Base-by-base conservation (phyloP, 2,329 filamentous ascomycete species). In the Talaromyces rugulosus region DNA sequence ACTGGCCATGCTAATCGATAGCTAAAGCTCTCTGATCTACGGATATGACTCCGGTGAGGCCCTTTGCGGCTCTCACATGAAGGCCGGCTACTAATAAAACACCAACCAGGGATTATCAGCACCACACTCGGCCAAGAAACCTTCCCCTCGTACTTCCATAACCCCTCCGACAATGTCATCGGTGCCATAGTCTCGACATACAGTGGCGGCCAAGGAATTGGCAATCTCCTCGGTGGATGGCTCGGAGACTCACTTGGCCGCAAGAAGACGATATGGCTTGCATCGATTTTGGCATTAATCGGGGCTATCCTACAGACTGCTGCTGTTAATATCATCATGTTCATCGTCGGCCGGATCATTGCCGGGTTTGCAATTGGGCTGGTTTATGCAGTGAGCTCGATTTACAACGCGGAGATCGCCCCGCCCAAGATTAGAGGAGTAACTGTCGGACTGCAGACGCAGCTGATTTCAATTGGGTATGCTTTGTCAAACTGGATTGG, bases 301-400 rank as follows among this genome's bases (percentile, higher is more conserved):
- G 56, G 56, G 9, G 56, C 56, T 6, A 31, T 58, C 30, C 56
- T 58, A n/a, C 56, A 58, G 30, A 58, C 56, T 23, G 40, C 56
- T 12, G 56, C 56, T 33, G 31, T 27, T 2, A 56, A 56, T 27
- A 56, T 56, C 11, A 31, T 8, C 5, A 56, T 56, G 87, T 81
- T 92, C 11, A 85, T 89, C 63, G 82, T 82, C 2, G 88, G 88
- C 1, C 85, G 89, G 58, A 77, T 87, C 62, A 82, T 91, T 69
- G 86, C 88, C 63, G 89, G 89, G 30, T 72, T 90, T 65, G 86
- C 86, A 60, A 87, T 91, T 56, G 89, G 89, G 62, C 89, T 91
- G 31, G 47, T 34, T 28, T 53, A 8, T 23, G 56, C 36, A 23
- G 16, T 33, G 18, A 63, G 62, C 30, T 65, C 67, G 2, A 66